Evolutionary conservation across 768 basidiomycete genomes (phyloP).

Genomic region (Termitomyces sp.): DNA sequence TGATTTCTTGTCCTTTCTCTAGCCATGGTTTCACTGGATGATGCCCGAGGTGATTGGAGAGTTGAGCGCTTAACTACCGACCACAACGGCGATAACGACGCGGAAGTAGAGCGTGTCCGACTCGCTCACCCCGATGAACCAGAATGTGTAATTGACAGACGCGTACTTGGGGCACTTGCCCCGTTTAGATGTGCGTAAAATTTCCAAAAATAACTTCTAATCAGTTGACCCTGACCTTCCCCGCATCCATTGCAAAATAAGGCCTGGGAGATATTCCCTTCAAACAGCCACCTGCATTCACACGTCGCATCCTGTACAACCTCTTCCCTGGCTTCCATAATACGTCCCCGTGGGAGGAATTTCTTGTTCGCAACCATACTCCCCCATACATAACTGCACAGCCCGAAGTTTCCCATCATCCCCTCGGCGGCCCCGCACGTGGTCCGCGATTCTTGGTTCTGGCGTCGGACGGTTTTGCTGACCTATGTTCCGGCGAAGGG

Average conservation of each 20-base stretch:
- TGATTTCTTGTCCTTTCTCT: constrained; percentile 11
- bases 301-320: constrained; percentile 60
- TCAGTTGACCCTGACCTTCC: constrained; percentile 3
- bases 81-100: constrained; percentile 67
- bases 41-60: constrained; percentile 45
- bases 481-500: constrained; percentile 45
- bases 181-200: constrained; percentile 64
- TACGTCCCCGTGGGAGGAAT: constrained; percentile 61
- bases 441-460: constrained; percentile 52
- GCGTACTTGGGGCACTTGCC: constrained; percentile 74
- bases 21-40: constrained; percentile 50
- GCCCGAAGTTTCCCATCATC: constrained; percentile 59
- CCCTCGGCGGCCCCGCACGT: constrained; percentile 25
- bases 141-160: constrained; percentile 58
- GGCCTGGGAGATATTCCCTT: constrained; percentile 69
- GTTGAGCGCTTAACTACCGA: constrained; percentile 55
- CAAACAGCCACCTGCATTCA: constrained; percentile 69
- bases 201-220: constrained; percentile 12
- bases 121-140: constrained; percentile 65
- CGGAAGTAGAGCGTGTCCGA: constrained; percentile 59
- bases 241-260: constrained; percentile 18
- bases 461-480: constrained; percentile 63
- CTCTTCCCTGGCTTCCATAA: constrained; percentile 57
- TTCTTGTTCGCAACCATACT: constrained; percentile 53
- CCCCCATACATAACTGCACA: constrained; percentile 63